Evolutionary conservation across 164 flowering plant genomes (phyloP).

Genomic region (Tinospora cordifolia): DNA sequence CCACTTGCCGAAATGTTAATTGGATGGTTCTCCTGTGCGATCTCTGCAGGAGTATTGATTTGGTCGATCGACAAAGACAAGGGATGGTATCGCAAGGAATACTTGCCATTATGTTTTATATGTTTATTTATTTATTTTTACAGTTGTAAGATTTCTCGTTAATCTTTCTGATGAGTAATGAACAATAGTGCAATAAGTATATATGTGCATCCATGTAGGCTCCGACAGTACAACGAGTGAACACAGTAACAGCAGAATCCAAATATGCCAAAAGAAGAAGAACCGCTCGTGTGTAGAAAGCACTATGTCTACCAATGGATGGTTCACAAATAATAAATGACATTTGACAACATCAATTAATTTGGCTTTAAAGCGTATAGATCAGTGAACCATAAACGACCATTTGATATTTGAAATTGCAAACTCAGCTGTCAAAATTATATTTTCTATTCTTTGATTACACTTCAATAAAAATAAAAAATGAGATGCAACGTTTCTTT

Average conservation of each 20-base stretch:
- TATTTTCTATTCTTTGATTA: no score
- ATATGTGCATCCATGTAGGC: neutral
- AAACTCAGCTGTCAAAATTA: no score
- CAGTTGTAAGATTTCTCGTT: neutral
- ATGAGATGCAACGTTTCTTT: no score
- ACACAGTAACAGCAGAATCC: conserved; percentile 1
- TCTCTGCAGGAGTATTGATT: conserved; percentile 1
- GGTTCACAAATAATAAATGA: conserved; percentile 4
- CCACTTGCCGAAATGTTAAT: neutral
- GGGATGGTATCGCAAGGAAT: neutral
- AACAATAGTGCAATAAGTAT: neutral
- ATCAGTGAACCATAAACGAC: no score
- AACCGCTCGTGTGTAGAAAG: conserved; percentile 5
- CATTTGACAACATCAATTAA: no score
- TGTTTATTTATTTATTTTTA: neutral
- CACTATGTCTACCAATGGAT: neutral
- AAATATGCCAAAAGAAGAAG: conserved; percentile 9
- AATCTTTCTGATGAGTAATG: neutral
- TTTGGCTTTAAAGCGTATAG: no score
- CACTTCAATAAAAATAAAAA: no score
- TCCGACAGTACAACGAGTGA: neutral
- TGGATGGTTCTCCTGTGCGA: conserved; percentile 6
- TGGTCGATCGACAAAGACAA: conserved; percentile 6
- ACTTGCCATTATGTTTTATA: neutral
- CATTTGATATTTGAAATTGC: no score